phyloP scores from a whole-genome alignment of 2,329 filamentous ascomycete species.

The Geoglossum cookeanum region DNA sequence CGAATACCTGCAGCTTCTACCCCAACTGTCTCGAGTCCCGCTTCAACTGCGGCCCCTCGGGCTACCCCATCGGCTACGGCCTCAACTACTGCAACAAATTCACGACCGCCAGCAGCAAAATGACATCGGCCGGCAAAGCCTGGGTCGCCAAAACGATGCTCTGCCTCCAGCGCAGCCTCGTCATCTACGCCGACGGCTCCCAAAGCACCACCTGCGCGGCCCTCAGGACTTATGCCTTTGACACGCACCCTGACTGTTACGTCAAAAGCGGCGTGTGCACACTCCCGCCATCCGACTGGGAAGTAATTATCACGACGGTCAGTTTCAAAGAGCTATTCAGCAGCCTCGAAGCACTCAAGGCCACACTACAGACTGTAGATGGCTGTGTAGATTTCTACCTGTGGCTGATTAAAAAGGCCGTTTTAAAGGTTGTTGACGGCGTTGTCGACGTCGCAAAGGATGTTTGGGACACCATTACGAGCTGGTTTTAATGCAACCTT shows the following conservation, averaged over 20 bases:
- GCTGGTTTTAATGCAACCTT: too few relatives aligned
- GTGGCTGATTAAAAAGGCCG: not conserved
- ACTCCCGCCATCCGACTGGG: slow-evolving; percentile 11
- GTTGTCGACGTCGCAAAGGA: too few relatives aligned
- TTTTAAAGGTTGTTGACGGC: not conserved
- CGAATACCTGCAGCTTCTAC: slow-evolving; percentile 16
- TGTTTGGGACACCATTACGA: too few relatives aligned
- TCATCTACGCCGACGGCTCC: slow-evolving; percentile 5
- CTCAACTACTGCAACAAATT: slow-evolving; percentile 15
- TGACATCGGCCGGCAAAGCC: slow-evolving; percentile 10
- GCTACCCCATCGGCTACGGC: slow-evolving; percentile 17
- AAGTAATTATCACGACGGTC: slow-evolving; percentile 10
- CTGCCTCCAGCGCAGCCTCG: slow-evolving; percentile 14
- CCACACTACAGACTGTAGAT: not conserved
- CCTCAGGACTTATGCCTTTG: slow-evolving; percentile 11
- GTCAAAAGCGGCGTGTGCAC: slow-evolving; percentile 12
- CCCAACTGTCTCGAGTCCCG: slow-evolving; percentile 11
- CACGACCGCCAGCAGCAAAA: slow-evolving; percentile 4
- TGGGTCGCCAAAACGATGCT: slow-evolving; percentile 15
- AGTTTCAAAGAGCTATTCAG: not conserved
- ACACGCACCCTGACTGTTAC: slow-evolving; percentile 12
- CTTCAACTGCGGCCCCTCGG: slow-evolving; percentile 12
- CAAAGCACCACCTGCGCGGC: slow-evolving; percentile 8
- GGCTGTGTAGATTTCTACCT: slow-evolving; percentile 1
- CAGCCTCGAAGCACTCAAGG: not conserved